phyloP scores from a whole-genome alignment of 495 filamentous ascomycete species.

The Talaromyces trachyspermus region DNA sequence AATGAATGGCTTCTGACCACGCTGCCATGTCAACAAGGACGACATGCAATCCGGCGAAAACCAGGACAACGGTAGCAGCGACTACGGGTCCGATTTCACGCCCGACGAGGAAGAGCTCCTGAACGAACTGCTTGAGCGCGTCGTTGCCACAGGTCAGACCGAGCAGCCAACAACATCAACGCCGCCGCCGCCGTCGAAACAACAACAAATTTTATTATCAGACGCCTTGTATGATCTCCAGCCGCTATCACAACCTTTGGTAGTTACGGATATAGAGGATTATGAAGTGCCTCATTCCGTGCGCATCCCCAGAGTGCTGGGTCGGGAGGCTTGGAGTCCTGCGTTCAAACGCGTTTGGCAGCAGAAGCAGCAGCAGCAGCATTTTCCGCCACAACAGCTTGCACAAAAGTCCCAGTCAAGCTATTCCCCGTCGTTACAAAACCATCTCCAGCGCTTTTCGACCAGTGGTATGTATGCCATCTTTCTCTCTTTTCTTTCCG shows the following conservation, averaged over 20 bases:
- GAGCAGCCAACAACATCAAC: conserved; percentile 14
- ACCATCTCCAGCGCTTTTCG: not conserved
- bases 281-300: conserved; percentile 19
- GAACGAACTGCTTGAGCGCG: conserved; percentile 36
- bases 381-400: not conserved
- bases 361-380: conserved; percentile 8
- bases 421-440: too few species aligned
- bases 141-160: conserved; percentile 15
- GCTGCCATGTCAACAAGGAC: not conserved
- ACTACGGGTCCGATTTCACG: conserved; percentile 70
- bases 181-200: conserved; percentile 10
- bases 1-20: not conserved
- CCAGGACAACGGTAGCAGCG: conserved; percentile 26
- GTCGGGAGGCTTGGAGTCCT: conserved; percentile 16
- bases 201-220: conserved; percentile 8
- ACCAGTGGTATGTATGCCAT: conserved; percentile 27
- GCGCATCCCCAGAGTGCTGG: conserved; percentile 20
- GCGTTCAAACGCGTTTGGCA: conserved; percentile 7
- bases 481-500: not conserved
- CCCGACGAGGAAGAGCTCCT: conserved; percentile 52
- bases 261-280: conserved; percentile 24
- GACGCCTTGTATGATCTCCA: not conserved
- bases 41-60: not conserved
- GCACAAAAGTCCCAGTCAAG: too few species aligned
- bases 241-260: conserved; percentile 9